Conservation (phyloP, 164 flowering plant genomes). For the Pachysandra terminalis region DNA sequence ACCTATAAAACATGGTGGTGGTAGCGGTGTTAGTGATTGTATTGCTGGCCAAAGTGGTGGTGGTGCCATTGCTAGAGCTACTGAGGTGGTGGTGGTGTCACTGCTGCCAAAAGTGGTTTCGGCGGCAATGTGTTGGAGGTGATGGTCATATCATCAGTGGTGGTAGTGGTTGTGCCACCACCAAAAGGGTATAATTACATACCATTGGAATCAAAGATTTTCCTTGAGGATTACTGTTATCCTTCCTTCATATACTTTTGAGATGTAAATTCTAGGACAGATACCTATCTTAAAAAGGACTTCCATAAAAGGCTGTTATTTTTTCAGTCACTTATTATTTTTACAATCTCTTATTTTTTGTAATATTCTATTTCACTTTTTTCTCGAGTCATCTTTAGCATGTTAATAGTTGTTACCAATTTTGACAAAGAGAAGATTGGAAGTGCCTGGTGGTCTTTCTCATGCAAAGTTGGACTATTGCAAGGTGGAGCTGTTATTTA, state of each 20-base stretch:
- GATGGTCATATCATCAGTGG: no score
- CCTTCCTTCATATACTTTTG: background rate
- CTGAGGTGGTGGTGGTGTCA: no score
- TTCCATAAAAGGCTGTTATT: background rate
- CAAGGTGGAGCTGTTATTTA: background rate
- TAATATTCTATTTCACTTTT: background rate
- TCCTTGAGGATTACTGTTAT: background rate
- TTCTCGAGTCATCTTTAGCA: background rate
- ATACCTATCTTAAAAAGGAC: background rate
- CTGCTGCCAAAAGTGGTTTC: no score
- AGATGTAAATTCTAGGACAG: background rate
- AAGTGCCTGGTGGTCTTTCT: background rate
- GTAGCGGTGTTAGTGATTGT: no score
- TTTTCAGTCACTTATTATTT: background rate
- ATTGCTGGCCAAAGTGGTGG: no score
- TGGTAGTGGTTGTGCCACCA: no score
- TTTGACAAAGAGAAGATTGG: background rate
- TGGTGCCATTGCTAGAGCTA: no score
- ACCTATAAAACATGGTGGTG: no score
- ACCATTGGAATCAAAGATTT: background rate
- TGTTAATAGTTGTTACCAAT: background rate
- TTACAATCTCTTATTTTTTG: background rate
- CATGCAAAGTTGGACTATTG: background rate
- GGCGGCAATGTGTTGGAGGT: no score
- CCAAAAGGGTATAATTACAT: no score